Evolutionary conservation across 495 filamentous ascomycete species (phyloP).

Genomic region (Staphylotrichum tortipilum): DNA sequence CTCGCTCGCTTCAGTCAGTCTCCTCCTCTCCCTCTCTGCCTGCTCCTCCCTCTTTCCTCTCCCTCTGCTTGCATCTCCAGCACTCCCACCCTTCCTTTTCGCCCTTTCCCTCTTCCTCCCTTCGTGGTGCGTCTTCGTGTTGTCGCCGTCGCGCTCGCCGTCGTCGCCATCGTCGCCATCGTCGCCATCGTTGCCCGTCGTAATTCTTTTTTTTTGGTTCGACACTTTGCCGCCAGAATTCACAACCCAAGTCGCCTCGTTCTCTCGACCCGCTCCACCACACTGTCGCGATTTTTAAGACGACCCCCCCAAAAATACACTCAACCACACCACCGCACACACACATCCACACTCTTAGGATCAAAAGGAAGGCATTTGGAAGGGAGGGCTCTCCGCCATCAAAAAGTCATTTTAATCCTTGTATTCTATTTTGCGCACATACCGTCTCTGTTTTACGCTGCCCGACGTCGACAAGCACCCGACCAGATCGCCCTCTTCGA

Average conservation of each 20-base stretch:
- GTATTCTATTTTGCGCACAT: conserved; percentile 28
- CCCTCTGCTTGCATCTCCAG: conserved; percentile 24
- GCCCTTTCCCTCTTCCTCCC: conserved; percentile 37
- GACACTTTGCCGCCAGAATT: conserved; percentile 7
- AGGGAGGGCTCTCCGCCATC: conserved; percentile 15
- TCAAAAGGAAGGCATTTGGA: conserved; percentile 15
- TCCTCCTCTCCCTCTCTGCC: conserved; percentile 13
- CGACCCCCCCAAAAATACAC: conserved; percentile 8
- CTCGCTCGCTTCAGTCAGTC: conserved; percentile 11
- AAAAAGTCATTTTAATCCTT: conserved; percentile 30
- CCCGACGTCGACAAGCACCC: conserved; percentile 3
- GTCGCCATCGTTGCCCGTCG: conserved; percentile 26
- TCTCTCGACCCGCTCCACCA: conserved; percentile 19
- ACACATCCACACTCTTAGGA: no score
- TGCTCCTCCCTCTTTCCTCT: conserved; percentile 29
- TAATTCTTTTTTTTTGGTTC: conserved; percentile 12
- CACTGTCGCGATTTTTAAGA: conserved; percentile 1
- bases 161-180: no score
- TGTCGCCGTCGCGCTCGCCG: no score
- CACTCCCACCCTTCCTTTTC: conserved; percentile 39
- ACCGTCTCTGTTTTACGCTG: conserved; percentile 8
- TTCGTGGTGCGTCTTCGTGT: conserved; percentile 27
- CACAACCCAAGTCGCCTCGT: conserved; percentile 8
- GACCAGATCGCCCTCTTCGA: conserved; percentile 4
- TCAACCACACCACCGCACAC: no score